Conservation (phyloP, 306 rosid genomes). For the Alnus glutinosa region DNA sequence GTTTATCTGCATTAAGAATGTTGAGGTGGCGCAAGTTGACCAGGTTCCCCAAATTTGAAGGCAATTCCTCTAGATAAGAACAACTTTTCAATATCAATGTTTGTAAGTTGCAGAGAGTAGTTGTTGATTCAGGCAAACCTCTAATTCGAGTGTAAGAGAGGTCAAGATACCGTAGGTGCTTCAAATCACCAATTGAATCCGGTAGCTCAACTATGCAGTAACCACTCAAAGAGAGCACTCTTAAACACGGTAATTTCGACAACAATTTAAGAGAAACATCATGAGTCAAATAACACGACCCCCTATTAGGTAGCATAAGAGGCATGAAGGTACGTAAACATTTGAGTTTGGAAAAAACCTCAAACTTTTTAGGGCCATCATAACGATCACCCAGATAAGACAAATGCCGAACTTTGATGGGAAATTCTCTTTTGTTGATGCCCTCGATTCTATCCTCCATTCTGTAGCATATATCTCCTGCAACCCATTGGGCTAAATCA, state of each 20-base stretch:
- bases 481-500: neutral
- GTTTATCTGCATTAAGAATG: neutral
- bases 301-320: neutral
- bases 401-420: neutral
- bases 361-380: neutral
- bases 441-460: neutral
- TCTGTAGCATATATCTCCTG: neutral
- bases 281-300: neutral
- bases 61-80: neutral
- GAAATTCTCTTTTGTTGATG: too few relatives aligned
- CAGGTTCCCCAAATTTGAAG: neutral
- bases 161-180: conserved; percentile 16
- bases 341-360: neutral
- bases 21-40: neutral
- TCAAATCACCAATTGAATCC: neutral
- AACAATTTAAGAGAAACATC: neutral
- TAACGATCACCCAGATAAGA: neutral
- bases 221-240: neutral
- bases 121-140: conserved; percentile 4
- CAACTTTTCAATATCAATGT: neutral
- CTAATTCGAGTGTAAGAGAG: neutral
- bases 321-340: conserved; percentile 75
- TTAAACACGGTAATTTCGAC: neutral
- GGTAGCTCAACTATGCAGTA: neutral
- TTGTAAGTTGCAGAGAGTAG: conserved; percentile 12